phyloP scores from a whole-genome alignment of 2,329 filamentous ascomycete species.

The Ceratocystis cacaofunesta region DNA sequence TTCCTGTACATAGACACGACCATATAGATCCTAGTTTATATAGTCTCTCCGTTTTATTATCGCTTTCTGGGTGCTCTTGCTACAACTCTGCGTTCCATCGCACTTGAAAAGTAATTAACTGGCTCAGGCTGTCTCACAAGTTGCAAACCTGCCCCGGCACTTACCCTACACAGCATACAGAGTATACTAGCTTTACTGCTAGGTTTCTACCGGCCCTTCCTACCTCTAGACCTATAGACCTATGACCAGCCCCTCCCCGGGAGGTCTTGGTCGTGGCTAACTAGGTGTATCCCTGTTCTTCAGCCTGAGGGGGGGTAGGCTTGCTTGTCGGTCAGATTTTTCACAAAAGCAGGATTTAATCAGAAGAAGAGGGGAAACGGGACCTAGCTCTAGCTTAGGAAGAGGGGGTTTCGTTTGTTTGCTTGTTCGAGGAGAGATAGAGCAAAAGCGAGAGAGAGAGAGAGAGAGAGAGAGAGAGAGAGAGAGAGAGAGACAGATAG shows the following conservation, averaged over 20 bases:
- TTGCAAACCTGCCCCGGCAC: not conserved
- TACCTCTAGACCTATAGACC: not conserved
- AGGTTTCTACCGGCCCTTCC: not conserved
- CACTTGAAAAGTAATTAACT: not conserved
- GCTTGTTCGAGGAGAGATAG: no score
- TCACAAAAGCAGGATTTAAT: not conserved
- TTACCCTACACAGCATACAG: not conserved
- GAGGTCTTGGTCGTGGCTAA: not conserved
- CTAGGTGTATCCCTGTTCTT: not conserved
- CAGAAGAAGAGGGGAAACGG: not conserved
- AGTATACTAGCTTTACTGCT: not conserved
- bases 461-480: no score
- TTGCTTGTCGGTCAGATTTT: not conserved
- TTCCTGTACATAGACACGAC: slow-evolving; percentile 4
- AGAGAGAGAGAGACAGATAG: no score
- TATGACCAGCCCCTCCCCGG: not conserved
- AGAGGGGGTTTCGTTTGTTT: no score
- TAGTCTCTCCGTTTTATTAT: not conserved
- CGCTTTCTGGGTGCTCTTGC: not conserved
- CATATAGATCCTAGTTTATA: not conserved
- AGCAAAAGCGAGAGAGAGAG: no score
- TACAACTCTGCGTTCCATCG: not conserved
- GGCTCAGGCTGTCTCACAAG: no score
- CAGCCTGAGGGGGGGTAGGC: not conserved
- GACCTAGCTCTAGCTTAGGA: no score